Percentiles rank a stretch among this genome's conserved stretches.
Conservation (phyloP, 192 early-diverging fungal species). For the Rhizoclosmatium sp. region DNA sequence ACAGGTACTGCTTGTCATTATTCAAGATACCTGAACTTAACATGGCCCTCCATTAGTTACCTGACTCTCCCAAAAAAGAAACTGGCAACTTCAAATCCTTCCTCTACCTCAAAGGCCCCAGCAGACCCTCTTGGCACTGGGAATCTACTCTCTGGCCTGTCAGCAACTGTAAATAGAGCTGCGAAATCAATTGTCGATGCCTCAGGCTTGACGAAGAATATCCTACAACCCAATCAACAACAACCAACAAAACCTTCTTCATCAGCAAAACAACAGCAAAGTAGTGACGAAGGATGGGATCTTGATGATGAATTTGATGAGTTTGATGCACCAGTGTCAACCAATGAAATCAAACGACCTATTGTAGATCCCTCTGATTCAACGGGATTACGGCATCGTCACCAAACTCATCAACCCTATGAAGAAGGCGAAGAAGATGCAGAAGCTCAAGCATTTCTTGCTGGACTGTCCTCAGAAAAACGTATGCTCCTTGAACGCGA, state of each 20-base stretch:
- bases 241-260: too few relatives aligned
- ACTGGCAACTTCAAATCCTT: neutral
- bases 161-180: slow-evolving; percentile 17
- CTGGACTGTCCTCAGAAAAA: slow-evolving; percentile 33
- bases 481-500: slow-evolving; percentile 47
- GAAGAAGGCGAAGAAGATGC: neutral
- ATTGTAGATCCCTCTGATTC: neutral
- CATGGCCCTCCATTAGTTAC: neutral
- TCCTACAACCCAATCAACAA: too few relatives aligned
- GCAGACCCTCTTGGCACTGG: neutral
- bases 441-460: slow-evolving; percentile 44
- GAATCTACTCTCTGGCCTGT: slow-evolving; percentile 4
- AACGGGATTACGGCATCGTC: slow-evolving; percentile 13
- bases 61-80: neutral
- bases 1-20: slow-evolving; percentile 21
- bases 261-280: neutral
- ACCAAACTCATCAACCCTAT: too few relatives aligned
- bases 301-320: slow-evolving; percentile 7
- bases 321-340: neutral
- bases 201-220: neutral
- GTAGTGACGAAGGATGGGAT: slow-evolving; percentile 18
- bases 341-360: neutral
- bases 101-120: neutral
- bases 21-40: slow-evolving; percentile 21
- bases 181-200: slow-evolving; percentile 26